phyloP scores from a whole-genome alignment of 495 filamentous ascomycete species.

The Podospora anserina region DNA sequence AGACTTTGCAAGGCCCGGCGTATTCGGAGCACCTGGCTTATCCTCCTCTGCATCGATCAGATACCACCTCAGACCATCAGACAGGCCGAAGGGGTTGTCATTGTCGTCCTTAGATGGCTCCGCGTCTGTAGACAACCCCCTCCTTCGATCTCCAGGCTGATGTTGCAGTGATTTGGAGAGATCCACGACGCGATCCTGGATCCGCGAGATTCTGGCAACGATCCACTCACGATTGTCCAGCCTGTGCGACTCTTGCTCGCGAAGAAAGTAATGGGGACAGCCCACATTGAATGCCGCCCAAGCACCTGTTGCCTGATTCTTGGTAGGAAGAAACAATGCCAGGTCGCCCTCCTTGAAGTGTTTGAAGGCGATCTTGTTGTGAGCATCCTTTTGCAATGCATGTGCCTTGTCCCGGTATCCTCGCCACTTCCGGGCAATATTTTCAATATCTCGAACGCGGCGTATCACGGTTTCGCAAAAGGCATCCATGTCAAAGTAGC shows the following conservation, averaged over 20 bases:
- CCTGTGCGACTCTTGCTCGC: conserved; percentile 86
- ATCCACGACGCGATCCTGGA: conserved; percentile 92
- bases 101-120: conserved; percentile 64
- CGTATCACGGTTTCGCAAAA: conserved; percentile 80
- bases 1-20: conserved; percentile 80
- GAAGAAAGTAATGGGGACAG: conserved; percentile 93
- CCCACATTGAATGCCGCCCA: conserved; percentile 99
- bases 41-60: conserved; percentile 90
- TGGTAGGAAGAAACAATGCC: conserved; percentile 89
- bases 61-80: conserved; percentile 94
- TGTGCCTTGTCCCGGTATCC: conserved; percentile 86
- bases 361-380: conserved; percentile 95
- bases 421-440: conserved; percentile 81
- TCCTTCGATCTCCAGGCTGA: conserved; percentile 16
- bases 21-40: conserved; percentile 89
- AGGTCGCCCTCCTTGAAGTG: conserved; percentile 96
- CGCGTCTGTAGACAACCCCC: conserved; percentile 29
- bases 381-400: conserved; percentile 76
- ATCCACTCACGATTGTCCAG: conserved; percentile 85
- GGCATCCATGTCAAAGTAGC: conserved; percentile 73
- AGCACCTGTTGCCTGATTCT: conserved; percentile 87
- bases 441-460: conserved; percentile 83
- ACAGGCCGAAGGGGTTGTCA: conserved; percentile 96
- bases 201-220: conserved; percentile 84
- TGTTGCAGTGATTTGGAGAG: conserved; percentile 64